phyloP scores from a whole-genome alignment of 352 stramenopile species.

The Plasmopara viticola region DNA sequence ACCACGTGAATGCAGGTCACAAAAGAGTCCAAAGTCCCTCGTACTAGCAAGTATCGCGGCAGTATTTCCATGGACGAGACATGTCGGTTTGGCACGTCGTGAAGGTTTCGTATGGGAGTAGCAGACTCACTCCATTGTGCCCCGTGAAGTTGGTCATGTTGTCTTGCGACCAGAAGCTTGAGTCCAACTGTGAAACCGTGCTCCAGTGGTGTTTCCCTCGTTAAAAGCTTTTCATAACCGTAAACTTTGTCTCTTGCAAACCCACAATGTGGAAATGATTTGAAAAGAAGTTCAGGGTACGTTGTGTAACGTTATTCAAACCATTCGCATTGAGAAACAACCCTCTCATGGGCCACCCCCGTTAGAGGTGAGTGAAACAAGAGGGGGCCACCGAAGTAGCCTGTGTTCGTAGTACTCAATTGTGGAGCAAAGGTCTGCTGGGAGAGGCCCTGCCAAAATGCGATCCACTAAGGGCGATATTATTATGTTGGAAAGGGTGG shows the following conservation, averaged over 20 bases:
- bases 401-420: neutral
- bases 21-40: neutral
- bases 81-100: neutral
- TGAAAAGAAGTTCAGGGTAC: neutral
- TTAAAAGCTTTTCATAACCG: slow-evolving; percentile 2
- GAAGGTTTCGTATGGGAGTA: neutral
- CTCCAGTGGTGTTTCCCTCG: neutral
- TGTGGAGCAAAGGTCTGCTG: neutral
- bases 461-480: neutral
- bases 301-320: neutral
- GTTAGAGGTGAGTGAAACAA: neutral
- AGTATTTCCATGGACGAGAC: neutral
- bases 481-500: neutral
- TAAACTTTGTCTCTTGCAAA: neutral
- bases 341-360: neutral
- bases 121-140: neutral
- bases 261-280: neutral
- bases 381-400: neutral
- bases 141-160: neutral
- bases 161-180: slow-evolving; percentile 1
- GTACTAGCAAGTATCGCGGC: neutral
- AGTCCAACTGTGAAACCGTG: neutral
- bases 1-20: neutral
- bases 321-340: neutral
- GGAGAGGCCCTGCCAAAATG: neutral